Evolutionary conservation across 2,329 filamentous ascomycete genomes (phyloP), one percentile per base, ranked within the genome.

Genomic region (Pyricularia sp.): DNA sequence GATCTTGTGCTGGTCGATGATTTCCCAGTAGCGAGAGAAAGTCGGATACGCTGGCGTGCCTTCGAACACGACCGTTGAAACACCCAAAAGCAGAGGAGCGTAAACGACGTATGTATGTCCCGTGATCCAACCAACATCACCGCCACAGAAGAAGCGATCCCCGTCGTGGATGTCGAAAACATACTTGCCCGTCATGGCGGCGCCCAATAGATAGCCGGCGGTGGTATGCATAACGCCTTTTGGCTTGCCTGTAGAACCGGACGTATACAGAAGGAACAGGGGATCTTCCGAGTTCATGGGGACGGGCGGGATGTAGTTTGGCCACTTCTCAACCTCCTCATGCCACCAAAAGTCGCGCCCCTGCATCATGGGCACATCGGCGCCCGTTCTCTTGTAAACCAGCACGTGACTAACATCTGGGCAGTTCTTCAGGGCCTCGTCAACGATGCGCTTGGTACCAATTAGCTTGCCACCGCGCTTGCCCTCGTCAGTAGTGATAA

Each of bases 211-310:
- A 79, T 98, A 99, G 67, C 95, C 95, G 71, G 85, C 95, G 50
- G 94, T 99, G 30, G 93, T 96, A 86, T 99, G 95, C 93, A 99
- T 91, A 69, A 99, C 92, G 81, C 95, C 95, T 88, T 99, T 99
- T 73, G 95, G 95, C 86, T 98, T 98, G 72, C 95, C 95, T 10
- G 95, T 99, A 0, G 94, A 98, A 59, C 95, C 95, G 50, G 94
- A 98, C 1, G 95, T 99, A 83, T 99, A 99, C 69, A 99, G 91
- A 70, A 99, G 84, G 88, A 98, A 99, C 10, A 99, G 87, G 69
- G 95, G 95, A 77, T 99, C 95, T 80, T 99, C 95, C 0, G 95
- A 92, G 84, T 87, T 92, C 86, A 99, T 91, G 72, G 88, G 81
- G 84, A 96, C 94, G 12, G 94, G 94, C 33, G 94, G 84, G 77